Evolutionary conservation across 148 eudicot genomes (phyloP), one percentile per base, ranked within the genome.

Genomic region (Nepenthes mirabilis): DNA sequence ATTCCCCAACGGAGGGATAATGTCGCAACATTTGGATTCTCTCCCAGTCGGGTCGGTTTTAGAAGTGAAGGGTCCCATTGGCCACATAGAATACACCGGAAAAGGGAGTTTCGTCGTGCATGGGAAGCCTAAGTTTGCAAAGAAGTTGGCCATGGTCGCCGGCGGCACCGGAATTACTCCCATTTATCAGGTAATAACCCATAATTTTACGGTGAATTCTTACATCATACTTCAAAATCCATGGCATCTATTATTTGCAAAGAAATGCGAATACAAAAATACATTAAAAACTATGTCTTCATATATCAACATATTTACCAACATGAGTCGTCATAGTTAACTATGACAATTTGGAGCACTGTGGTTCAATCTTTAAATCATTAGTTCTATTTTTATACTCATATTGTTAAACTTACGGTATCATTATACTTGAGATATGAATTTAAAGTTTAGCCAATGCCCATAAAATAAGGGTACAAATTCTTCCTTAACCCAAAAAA

Each of bases 151-250:
- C 0, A 88, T 91, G 98, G 58, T 91, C 9, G 83, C 98, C 0
- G 98, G 98, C 36, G 98, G 98, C 13, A 80, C 98, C 0, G 98
- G 98, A 13, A 86, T 91, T 9, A 91, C 98, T 0, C 98, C 98
- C 0, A 67, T 91, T 1, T 88, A 85, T 69, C 98, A 91, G 59
- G 88, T 91, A 33, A 86, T 91, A 5, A 49, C 14, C 14, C 52
- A n/a, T 23, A 23, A 23, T 23, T 23, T 23, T 23, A 23, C 23
- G 23, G 23, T 23, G 23, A 23, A 45, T 45, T 11, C 48, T 5
- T 45, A 45, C 6, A 6, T 45, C 48, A 11, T 0, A 45, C 48
- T 45, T 45, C 8, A 45, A 45, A 45, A 6, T 45, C 48, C 48
- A 45, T 45, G 48, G 11, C 8, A 45, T 5, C 6, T 5, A 45